phyloP scores from a whole-genome alignment of 306 rosid genomes.

The Malus orientalis region DNA sequence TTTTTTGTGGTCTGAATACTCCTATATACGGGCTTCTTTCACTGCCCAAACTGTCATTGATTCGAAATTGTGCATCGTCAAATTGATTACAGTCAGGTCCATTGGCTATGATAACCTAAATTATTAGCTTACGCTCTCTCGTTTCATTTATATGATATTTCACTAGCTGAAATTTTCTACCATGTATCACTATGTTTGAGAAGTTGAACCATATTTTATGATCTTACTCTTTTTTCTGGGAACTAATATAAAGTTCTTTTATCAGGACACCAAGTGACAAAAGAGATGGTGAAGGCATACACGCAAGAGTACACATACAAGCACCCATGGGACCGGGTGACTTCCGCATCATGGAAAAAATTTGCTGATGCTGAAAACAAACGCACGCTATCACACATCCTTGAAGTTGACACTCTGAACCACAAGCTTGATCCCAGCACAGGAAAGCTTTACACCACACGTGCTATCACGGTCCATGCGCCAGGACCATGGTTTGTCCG shows the following conservation, averaged over 20 bases:
- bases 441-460: conserved; percentile 64
- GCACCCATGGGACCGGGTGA: conserved; percentile 96
- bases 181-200: neutral
- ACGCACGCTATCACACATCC: conserved; percentile 59
- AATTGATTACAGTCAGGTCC: neutral
- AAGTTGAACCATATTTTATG: neutral
- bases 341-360: conserved; percentile 88
- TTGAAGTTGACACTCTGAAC: conserved; percentile 78
- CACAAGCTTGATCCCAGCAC: conserved; percentile 41
- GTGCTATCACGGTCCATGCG: conserved; percentile 65
- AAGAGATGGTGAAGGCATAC: conserved; percentile 73
- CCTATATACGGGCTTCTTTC: neutral
- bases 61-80: neutral
- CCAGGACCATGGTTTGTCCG: conserved; percentile 85
- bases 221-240: neutral
- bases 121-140: neutral
- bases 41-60: neutral
- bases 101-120: neutral
- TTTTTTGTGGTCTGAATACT: neutral
- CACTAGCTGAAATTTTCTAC: neutral
- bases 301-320: conserved; percentile 71
- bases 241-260: neutral
- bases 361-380: conserved; percentile 79
- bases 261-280: conserved; percentile 2
- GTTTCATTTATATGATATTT: neutral